Evolutionary conservation across 371 early-diverging fungal genomes (phyloP), one percentile per base, ranked within the genome.

Genomic region (Circinella minor): DNA sequence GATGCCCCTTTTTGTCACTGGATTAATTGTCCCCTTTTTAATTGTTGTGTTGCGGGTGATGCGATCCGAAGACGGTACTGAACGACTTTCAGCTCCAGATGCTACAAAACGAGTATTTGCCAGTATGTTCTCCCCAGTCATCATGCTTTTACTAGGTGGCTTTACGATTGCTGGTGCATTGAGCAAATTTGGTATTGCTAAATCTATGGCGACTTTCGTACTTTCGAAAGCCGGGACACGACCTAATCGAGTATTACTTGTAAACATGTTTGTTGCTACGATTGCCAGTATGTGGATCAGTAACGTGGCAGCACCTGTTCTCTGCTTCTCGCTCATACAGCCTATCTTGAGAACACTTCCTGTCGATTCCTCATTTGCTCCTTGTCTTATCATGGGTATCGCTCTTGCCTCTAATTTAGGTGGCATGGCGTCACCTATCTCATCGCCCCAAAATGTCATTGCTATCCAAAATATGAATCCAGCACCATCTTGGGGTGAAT

Each of bases 221-320:
- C 84, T 98, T 14, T 89, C 93, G n/a, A 90, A 88, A 74, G 97
- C 98, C 1, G 98, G 97, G 14, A 92, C 93, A 14, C 84, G 87
- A 18, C 96, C 97, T 11, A 87, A 86, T 59, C 81, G 81, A 13
- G 96, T 98, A 4, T 79, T 98, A 14, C 81, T 98, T 46, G 94
- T 95, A 36, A 95, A 93, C 69, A 98, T 98, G 97, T 81, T 96
- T 61, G 96, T 98, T 3, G 95, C 96, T 18, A 95, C 97, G 2
- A 86, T 98, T 74, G 92, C 95, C 4, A 94, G 94, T 81, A 97
- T 97, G 97, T 97, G 96, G 97, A 97, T 98, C 73, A 91, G 91
- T 63, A 98, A 98, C 74, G 99, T 98, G 5, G 99, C 99, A 5
- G 97, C 99, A 0, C 99, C 99, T 15, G 97, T 98, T 11, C 86